These are phyloP conservation scores for Osmanthus fragrans DNA, from an alignment of 257 asterid species.

Conservation along the genomic window DNA sequence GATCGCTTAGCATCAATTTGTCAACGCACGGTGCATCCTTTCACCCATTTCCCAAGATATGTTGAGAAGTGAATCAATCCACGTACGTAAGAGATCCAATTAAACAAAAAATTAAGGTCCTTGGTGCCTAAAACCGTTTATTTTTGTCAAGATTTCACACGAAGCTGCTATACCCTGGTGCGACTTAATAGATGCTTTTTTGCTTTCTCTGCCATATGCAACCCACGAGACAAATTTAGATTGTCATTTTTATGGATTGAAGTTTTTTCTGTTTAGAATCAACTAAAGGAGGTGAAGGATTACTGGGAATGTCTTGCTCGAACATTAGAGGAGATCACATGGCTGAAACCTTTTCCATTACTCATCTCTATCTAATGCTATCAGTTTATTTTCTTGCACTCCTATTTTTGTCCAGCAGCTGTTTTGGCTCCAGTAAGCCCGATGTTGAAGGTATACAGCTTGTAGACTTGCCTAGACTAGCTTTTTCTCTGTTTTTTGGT, in stretches of 20 bases:
- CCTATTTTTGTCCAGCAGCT: slow-evolving; percentile 40
- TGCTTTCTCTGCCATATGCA: background rate
- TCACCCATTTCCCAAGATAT: background rate
- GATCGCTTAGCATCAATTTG: background rate
- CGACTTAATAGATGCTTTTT: background rate
- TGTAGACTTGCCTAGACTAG: background rate
- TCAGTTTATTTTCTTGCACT: slow-evolving; percentile 36
- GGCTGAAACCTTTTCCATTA: slow-evolving; percentile 18
- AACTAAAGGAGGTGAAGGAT: slow-evolving; percentile 13
- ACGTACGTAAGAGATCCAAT: background rate
- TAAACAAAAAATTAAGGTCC: background rate
- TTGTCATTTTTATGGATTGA: slow-evolving; percentile 3
- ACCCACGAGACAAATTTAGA: background rate
- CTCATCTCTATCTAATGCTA: slow-evolving; percentile 27
- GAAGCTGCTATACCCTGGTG: background rate
- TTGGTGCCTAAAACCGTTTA: background rate
- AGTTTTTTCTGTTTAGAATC: slow-evolving; percentile 19
- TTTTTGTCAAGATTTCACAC: slow-evolving; percentile 14
- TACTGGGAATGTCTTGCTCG: slow-evolving; percentile 11
- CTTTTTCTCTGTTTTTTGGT: background rate
- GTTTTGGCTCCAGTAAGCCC: slow-evolving; percentile 46
- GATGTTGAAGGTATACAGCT: slow-evolving; percentile 61
- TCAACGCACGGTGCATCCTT: background rate
- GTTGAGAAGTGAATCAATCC: background rate
- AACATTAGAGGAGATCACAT: slow-evolving; percentile 26